Evolutionary conservation across 306 rosid genomes (phyloP).

Genomic region (Trifolium pratense): DNA sequence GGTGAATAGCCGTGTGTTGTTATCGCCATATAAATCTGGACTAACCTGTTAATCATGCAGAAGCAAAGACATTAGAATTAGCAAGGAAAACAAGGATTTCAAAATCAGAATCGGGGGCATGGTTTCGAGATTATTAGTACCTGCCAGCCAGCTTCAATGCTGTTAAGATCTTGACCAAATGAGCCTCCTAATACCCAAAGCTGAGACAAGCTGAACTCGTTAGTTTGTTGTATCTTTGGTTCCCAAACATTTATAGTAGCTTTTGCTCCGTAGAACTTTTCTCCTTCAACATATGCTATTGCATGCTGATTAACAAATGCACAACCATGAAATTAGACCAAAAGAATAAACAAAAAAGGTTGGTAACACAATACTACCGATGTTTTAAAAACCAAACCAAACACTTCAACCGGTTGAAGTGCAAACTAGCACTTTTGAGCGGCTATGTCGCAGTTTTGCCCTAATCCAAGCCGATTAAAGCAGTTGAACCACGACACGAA

Average conservation of each 20-base stretch:
- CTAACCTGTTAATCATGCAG: conserved; percentile 69
- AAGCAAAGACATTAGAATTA: not conserved
- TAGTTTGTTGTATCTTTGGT: conserved; percentile 89
- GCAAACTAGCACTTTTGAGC: too few relatives aligned
- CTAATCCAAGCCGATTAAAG: too few relatives aligned
- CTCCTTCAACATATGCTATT: conserved; percentile 95
- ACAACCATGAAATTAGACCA: conserved; percentile 29
- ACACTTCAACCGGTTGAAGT: not conserved
- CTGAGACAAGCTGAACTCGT: conserved; percentile 98
- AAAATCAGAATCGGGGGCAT: not conserved
- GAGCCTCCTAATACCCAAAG: conserved; percentile 97
- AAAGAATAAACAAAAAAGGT: not conserved
- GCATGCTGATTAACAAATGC: conserved; percentile 71
- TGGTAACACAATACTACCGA: not conserved
- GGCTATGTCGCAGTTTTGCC: too few relatives aligned
- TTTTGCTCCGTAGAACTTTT: conserved; percentile 90
- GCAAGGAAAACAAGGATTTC: conserved; percentile 12
- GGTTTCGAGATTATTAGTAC: conserved; percentile 43
- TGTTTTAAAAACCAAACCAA: not conserved
- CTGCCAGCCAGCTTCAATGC: conserved; percentile 99
- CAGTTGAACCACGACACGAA: too few relatives aligned
- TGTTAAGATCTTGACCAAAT: conserved; percentile 96
- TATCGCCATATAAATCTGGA: conserved; percentile 93
- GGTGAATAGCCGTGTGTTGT: conserved; percentile 94
- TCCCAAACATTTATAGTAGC: conserved; percentile 99